These are phyloP conservation scores for Eimeria brunetti DNA, from an alignment of 169 alveolate species.

Conservation along the genomic window DNA sequence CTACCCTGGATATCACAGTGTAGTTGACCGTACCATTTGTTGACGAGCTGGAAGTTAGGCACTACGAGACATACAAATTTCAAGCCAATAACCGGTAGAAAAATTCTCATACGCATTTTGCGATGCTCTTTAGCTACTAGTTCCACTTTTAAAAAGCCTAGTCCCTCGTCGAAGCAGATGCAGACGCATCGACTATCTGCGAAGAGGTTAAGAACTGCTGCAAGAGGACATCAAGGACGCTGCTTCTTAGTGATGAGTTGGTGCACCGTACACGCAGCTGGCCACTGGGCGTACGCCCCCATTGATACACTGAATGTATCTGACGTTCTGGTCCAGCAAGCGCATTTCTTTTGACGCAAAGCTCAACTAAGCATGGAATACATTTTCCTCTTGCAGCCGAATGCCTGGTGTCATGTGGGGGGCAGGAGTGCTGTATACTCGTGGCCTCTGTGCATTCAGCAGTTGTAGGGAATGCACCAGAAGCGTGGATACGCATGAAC, in stretches of 20 bases:
- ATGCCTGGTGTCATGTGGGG: neutral
- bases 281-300: conserved; percentile 58
- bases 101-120: neutral
- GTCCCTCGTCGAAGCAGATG: neutral
- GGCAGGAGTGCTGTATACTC: neutral
- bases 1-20: neutral
- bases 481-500: conserved; percentile 38
- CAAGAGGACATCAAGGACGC: conserved; percentile 39
- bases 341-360: conserved; percentile 36
- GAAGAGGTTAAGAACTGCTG: conserved; percentile 36
- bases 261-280: conserved; percentile 45
- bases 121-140: neutral
- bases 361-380: conserved; percentile 41
- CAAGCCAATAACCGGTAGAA: neutral
- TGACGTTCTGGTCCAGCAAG: conserved; percentile 28
- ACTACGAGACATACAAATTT: neutral
- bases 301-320: neutral
- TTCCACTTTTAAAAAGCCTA: neutral
- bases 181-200: conserved; percentile 20
- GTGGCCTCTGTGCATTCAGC: neutral
- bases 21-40: neutral
- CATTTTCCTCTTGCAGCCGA: neutral
- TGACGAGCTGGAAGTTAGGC: neutral
- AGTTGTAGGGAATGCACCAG: conserved; percentile 53
- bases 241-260: conserved; percentile 26